Percentiles rank a stretch among this genome's conserved stretches.
Evolutionary conservation across 441 rosid genomes (phyloP).

Genomic region (Pelargonium australe): DNA sequence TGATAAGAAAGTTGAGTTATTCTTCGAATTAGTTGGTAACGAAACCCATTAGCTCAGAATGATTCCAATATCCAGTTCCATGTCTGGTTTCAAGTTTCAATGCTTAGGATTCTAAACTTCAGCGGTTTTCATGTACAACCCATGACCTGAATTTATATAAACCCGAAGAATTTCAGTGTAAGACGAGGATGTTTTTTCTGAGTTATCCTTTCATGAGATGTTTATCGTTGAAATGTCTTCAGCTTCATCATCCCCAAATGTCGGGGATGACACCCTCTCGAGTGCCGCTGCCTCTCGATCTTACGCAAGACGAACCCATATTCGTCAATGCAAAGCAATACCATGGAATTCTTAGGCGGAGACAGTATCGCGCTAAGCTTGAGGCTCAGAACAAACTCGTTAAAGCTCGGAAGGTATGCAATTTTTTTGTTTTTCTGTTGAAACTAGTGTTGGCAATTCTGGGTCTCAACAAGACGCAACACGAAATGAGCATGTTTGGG

Average conservation of each 20-base stretch:
- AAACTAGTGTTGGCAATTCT: neutral
- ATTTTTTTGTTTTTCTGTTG: too few relatives aligned
- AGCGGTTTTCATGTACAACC: neutral
- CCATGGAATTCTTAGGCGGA: slow-evolving; percentile 71
- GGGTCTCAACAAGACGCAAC: neutral
- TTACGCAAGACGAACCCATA: slow-evolving; percentile 50
- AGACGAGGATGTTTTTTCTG: slow-evolving; percentile 18
- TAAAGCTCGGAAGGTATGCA: slow-evolving; percentile 57
- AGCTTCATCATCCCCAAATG: slow-evolving; percentile 50
- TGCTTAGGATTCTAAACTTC: neutral
- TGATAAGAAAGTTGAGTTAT: slow-evolving; percentile 2
- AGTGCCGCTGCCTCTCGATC: slow-evolving; percentile 60
- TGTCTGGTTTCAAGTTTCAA: slow-evolving; percentile 11
- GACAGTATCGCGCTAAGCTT: slow-evolving; percentile 73
- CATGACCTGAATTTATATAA: slow-evolving; percentile 17
- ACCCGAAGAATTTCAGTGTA: neutral
- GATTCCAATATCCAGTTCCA: slow-evolving; percentile 2
- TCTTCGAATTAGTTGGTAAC: neutral
- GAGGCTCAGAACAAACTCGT: slow-evolving; percentile 67
- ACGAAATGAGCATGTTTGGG: too few relatives aligned
- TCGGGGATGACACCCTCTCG: slow-evolving; percentile 48
- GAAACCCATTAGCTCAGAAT: too few relatives aligned
- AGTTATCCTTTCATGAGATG: slow-evolving; percentile 21
- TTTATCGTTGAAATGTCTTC: slow-evolving; percentile 26
- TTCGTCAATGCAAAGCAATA: slow-evolving; percentile 83